phyloP scores from a whole-genome alignment of 129 eudicot genomes.

The Flaveria trinervia region DNA sequence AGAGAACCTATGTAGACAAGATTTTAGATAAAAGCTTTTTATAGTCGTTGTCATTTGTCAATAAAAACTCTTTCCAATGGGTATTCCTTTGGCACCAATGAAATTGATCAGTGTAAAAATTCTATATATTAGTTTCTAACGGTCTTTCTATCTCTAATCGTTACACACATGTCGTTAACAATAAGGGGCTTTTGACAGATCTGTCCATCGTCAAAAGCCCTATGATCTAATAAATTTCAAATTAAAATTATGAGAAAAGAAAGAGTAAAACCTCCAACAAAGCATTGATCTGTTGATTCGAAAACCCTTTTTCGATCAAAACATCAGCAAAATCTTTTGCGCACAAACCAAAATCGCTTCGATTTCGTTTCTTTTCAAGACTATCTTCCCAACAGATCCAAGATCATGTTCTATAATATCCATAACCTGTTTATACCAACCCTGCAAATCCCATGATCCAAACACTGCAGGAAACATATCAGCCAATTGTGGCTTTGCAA shows the following conservation, averaged over 20 bases:
- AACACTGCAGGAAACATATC: slow-evolving; percentile 40
- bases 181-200: no score
- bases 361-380: slow-evolving; percentile 23
- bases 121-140: no score
- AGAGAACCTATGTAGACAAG: no score
- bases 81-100: no score
- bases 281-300: slow-evolving; percentile 31
- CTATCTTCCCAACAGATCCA: slow-evolving; percentile 34
- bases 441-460: slow-evolving; percentile 37
- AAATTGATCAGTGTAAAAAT: no score
- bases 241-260: background rate
- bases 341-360: background rate
- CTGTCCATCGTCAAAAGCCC: background rate
- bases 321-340: slow-evolving; percentile 27
- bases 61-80: no score
- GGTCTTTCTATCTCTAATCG: no score
- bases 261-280: slow-evolving; percentile 24
- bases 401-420: slow-evolving; percentile 17
- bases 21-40: no score
- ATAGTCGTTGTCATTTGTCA: no score
- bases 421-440: slow-evolving; percentile 29
- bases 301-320: slow-evolving; percentile 37
- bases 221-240: background rate
- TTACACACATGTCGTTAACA: no score
- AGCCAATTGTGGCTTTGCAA: slow-evolving; percentile 26